A percentile compares a stretch with the other conserved stretches of the same genome.
Evolutionary conservation across 345 rosid genomes (phyloP).

Genomic region (Pugionium dolabratum): DNA sequence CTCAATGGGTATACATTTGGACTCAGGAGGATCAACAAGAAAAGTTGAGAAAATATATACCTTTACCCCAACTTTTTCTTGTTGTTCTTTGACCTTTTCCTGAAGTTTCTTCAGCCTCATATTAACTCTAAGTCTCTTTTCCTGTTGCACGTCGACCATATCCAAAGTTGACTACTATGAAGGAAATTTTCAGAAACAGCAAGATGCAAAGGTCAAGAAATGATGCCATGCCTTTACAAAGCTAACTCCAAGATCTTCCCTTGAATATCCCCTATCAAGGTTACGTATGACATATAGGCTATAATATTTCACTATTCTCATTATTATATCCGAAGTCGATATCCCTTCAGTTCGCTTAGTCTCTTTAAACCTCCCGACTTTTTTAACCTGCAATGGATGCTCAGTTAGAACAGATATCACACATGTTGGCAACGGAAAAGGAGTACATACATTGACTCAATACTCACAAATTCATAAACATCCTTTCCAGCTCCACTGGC

Average conservation of each 20-base stretch:
- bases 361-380: slow-evolving; percentile 59
- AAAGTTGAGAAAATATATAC: slow-evolving; percentile 29
- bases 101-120: slow-evolving; percentile 53
- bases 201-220: not conserved
- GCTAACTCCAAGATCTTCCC: slow-evolving; percentile 70
- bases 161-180: slow-evolving; percentile 1
- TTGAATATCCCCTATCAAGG: slow-evolving; percentile 64
- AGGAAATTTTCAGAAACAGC: not conserved
- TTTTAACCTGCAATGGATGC: slow-evolving; percentile 45
- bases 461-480: slow-evolving; percentile 68
- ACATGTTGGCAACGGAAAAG: not conserved
- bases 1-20: not conserved
- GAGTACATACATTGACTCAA: not conserved
- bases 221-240: slow-evolving; percentile 56
- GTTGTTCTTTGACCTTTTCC: slow-evolving; percentile 65
- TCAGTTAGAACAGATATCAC: slow-evolving; percentile 10
- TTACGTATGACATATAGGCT: slow-evolving; percentile 67
- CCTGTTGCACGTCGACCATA: slow-evolving; percentile 41
- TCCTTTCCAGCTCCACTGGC: slow-evolving; percentile 69
- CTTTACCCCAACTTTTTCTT: slow-evolving; percentile 55
- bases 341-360: slow-evolving; percentile 66
- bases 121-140: slow-evolving; percentile 62
- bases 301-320: slow-evolving; percentile 70
- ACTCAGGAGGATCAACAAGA: slow-evolving; percentile 1
- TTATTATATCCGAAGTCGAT: slow-evolving; percentile 65